A percentile compares a stretch with the other conserved stretches of the same genome.
Evolutionary conservation across 441 rosid species (phyloP).

Genomic region (Arabidopsis hybrid): DNA sequence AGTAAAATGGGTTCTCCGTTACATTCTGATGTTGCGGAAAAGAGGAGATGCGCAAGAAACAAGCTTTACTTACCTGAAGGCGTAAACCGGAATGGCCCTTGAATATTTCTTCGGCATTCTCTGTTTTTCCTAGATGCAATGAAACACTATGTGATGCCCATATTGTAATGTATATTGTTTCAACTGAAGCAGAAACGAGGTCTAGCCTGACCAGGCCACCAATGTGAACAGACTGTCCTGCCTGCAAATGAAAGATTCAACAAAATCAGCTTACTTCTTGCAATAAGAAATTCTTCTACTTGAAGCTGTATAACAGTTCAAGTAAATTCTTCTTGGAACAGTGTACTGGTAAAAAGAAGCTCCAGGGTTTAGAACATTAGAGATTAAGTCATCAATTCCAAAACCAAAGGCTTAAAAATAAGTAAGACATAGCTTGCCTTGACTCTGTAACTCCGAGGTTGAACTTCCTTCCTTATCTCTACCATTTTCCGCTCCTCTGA

Average conservation of each 20-base stretch:
- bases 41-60: background rate
- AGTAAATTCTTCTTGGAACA: no score
- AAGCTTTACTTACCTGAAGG: slow-evolving; percentile 63
- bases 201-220: slow-evolving; percentile 79
- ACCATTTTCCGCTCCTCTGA: slow-evolving; percentile 88
- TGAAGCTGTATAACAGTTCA: no score
- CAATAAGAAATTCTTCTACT: background rate
- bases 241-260: slow-evolving; percentile 48
- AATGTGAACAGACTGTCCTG: slow-evolving; percentile 74
- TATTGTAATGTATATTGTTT: slow-evolving; percentile 83
- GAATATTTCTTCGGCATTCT: slow-evolving; percentile 82
- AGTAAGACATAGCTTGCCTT: slow-evolving; percentile 53
- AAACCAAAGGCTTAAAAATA: no score
- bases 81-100: slow-evolving; percentile 74
- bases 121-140: slow-evolving; percentile 84
- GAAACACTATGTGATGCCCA: slow-evolving; percentile 84
- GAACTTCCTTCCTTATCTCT: slow-evolving; percentile 81
- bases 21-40: slow-evolving; percentile 16
- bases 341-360: slow-evolving; percentile 7
- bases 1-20: background rate
- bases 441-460: slow-evolving; percentile 80
- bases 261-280: slow-evolving; percentile 5
- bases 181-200: slow-evolving; percentile 66
- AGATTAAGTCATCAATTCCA: no score
- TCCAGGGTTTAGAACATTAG: background rate